Evolutionary conservation across 208 protist species (phyloP), one percentile per base, ranked within the genome.

Genomic region (Leptomonas seymouri): DNA sequence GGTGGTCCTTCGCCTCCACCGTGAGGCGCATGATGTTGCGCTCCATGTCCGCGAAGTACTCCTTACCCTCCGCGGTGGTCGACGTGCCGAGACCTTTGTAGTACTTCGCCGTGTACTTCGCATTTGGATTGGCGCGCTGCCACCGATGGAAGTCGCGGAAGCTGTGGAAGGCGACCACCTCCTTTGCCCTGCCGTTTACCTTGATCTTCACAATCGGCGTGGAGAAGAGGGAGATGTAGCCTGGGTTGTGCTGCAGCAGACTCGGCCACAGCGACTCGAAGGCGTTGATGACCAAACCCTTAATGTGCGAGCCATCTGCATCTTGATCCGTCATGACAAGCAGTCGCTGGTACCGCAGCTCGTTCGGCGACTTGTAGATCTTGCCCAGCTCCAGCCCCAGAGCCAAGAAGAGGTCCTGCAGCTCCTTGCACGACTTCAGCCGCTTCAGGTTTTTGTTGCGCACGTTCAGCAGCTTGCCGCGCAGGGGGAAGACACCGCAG

Each of bases 301-400:
- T 99, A 81, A 99, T 99, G 88, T 99, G 99, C 55, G 99, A 99
- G n/a, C 99, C 99, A 89, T 99, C 99, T 41, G 98, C 92, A 92
- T 99, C 99, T 88, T 98, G 95, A 95, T 99, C 99, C 2, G 99
- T 97, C 99, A 99, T 99, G 39, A 99, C 92, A 87, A 99, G 99
- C 49, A 99, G 59, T 39, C 94, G 89, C 49, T 99, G 99, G 80
- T 99, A 99, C 30, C 99, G 92, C 46, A 99, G 76, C 58, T 86
- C 83, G 39, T 82, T 81, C 15, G 83, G 68, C 50, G 85, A 80
- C 48, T 76, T 86, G 82, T 96, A 93, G 20, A 71, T 69, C 74
- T 89, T 89, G 49, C 93, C 90, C 20, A 95, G 73, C 69, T 95
- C 85, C 45, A 96, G 67, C 8, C 93, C 91, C 3, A 97, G 74